Base-by-base conservation (phyloP, 2,329 filamentous ascomycete species). In the Penicillium sp. region DNA sequence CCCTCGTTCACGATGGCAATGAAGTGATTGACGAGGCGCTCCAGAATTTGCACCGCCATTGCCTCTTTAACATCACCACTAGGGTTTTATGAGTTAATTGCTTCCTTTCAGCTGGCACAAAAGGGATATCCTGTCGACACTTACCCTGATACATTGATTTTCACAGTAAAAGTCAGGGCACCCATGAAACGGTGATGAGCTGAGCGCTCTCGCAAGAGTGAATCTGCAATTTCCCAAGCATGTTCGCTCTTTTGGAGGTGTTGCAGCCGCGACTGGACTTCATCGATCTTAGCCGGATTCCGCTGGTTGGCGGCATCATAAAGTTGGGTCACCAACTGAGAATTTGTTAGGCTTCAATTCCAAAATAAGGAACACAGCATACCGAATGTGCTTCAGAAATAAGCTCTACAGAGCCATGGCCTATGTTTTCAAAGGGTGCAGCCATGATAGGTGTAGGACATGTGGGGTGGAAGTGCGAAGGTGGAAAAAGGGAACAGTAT, bases 111-210 rank as follows among this genome's bases (percentile, higher is more conserved):
- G 9, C 5, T 15, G 8, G 27, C 9, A 12, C n/a, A 29, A 28
- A 18, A 18, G 27, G 25, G 4, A 42, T 20, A 20, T 31, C 10
- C 18, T 12, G n/a, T 31, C 10, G 25, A 42, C 15, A 57, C 76
- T 55, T 73, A 87, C 86, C 84, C 89, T 65, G 93, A 89, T n/a
- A 85, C 86, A 66, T 97, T 96, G 50, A 97, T 81, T 72, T 97
- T 98, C 61, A 97, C 83, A 44, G 89, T 95, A 58, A 96, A 86
- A 0, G 92, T 97, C 51, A 96, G 78, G 27, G 91, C 92, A 12
- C 89, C 93, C 66, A 95, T 95, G 72, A 97, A 97, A 56, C 87
- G 86, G 58, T 93, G 82, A 61, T 91, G 57, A 6, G 51, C 86
- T 53, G 87, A 81, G 58, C 88, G 83, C 20, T 80, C 74, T 44